These are phyloP conservation scores for Pleurotus tuber-regium DNA, from an alignment of 768 basidiomycete genomes.

Conservation along the genomic window DNA sequence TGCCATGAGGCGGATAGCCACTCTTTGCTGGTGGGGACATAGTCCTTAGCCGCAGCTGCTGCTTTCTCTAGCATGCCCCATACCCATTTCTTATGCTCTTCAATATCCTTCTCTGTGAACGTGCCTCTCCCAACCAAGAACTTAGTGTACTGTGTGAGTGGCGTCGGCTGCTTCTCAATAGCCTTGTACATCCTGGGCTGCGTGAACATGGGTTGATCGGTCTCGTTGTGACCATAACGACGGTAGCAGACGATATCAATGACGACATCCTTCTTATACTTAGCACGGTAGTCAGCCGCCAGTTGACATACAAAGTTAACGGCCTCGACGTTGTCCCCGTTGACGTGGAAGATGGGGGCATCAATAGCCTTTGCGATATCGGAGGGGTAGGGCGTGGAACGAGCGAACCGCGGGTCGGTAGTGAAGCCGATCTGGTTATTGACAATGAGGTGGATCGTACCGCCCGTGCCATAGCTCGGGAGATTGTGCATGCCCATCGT, in stretches of 20 bases:
- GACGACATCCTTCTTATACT: constrained; percentile 98
- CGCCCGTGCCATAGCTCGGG: constrained; percentile 94
- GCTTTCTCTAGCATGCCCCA: constrained; percentile 99
- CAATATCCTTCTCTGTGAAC: constrained; percentile 94
- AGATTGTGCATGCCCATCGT: constrained; percentile 98
- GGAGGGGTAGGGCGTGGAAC: constrained; percentile 96
- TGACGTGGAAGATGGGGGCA: constrained; percentile 98
- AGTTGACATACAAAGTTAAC: constrained; percentile 98
- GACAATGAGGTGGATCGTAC: constrained; percentile 96
- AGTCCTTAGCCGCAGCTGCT: constrained; percentile 90
- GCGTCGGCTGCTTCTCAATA: constrained; percentile 90
- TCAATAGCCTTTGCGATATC: constrained; percentile 99
- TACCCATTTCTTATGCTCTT: constrained; percentile 99
- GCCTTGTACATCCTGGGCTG: constrained; percentile 99
- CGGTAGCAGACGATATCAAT: constrained; percentile 99
- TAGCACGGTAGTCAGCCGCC: constrained; percentile 96
- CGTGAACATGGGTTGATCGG: constrained; percentile 97
- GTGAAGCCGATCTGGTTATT: constrained; percentile 99
- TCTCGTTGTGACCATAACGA: constrained; percentile 99
- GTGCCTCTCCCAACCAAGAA: constrained; percentile 87
- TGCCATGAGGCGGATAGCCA: constrained; percentile 99
- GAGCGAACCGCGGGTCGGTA: constrained; percentile 95
- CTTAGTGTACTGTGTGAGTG: constrained; percentile 89
- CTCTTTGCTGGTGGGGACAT: constrained; percentile 91
- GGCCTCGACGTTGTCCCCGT: constrained; percentile 97